Base-by-base conservation (phyloP, 192 early-diverging fungal genomes). In the Nowakowskiella sp. region DNA sequence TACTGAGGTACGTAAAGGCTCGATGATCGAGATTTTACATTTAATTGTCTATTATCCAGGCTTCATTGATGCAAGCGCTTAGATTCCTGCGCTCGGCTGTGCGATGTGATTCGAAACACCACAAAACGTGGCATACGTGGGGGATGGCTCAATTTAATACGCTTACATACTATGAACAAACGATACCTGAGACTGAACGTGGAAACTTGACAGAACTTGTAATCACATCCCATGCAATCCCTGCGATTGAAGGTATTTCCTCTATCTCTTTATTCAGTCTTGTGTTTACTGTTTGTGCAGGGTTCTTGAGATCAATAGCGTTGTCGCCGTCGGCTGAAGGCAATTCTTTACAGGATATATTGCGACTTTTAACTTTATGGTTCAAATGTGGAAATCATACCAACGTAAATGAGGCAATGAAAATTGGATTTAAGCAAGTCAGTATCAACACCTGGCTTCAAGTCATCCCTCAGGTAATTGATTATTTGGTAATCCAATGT, bases 71-170 rank as follows among this genome's bases (percentile, higher is more conserved):
- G 21, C 23, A 24, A 58, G 13, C 31, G n/a, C 52, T 8, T 9
- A 58, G 21, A 49, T 7, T 25, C 63, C 39, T 59, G 31, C 9
- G 64, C 67, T 22, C 89, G 22, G 93, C 94, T 0, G 92, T 90
- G 6, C 80, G 87, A 30, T 82, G 88, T 70, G 91, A 94, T 63
- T 74, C 76, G 62, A 77, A 89, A 36, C 95, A 90, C 88, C 95
- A 98, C 73, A 96, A 79, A 83, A 93, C 91, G 13, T 98, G 93
- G 92, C 94, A 98, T 57, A 80, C 89, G 10, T 94, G 91, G 85
- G 94, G 91, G n/a, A 64, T 94, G 13, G 81, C 85, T 25, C 94
- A 94, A 61, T 87, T 88, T 60, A 90, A 98, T 58, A 87, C 85
- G 26, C 77, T 92, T 51, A 76, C 77, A 4, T 80, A 84, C 58